phyloP scores from a whole-genome alignment of 2,329 filamentous ascomycete genomes.

The Zymoseptoria brevis region DNA sequence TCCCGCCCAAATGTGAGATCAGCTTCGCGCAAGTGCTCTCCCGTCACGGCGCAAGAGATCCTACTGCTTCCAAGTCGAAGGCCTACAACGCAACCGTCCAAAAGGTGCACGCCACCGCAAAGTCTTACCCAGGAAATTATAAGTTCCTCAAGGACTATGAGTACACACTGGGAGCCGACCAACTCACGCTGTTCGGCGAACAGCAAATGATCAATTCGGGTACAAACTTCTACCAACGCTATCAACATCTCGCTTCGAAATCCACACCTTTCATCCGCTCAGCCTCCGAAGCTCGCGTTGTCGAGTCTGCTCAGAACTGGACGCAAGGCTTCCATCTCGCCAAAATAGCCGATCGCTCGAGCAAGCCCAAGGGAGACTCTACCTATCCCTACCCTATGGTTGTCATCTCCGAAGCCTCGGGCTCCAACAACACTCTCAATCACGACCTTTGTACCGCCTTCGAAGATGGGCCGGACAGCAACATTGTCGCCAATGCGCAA shows the following conservation, averaged over 20 bases:
- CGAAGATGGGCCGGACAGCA: conserved; percentile 49
- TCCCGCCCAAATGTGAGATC: conserved; percentile 62
- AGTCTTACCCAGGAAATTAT: conserved; percentile 53
- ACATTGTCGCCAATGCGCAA: conserved; percentile 46
- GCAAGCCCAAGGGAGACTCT: conserved; percentile 30
- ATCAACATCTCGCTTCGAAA: conserved; percentile 52
- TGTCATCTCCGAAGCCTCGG: conserved; percentile 59
- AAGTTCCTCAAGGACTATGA: conserved; percentile 64
- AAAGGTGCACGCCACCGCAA: conserved; percentile 53
- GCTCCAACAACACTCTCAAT: conserved; percentile 73
- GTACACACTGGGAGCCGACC: conserved; percentile 62
- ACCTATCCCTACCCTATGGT: conserved; percentile 50
- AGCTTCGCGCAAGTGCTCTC: conserved; percentile 77
- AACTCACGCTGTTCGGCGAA: conserved; percentile 61
- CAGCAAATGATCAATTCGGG: conserved; percentile 68
- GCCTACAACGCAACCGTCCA: conserved; percentile 57
- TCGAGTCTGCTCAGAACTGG: conserved; percentile 69
- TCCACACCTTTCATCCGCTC: conserved; percentile 63
- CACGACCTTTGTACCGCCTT: conserved; percentile 66
- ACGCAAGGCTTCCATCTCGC: conserved; percentile 62
- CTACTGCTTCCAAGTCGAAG: conserved; percentile 59
- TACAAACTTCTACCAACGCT: conserved; percentile 65
- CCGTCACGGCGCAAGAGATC: conserved; percentile 76
- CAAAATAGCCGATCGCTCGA: conserved; percentile 37
- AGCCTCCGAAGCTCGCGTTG: conserved; percentile 61